Base-by-base conservation (phyloP, 129 eudicot genomes). In the Pulicaria dysenterica region DNA sequence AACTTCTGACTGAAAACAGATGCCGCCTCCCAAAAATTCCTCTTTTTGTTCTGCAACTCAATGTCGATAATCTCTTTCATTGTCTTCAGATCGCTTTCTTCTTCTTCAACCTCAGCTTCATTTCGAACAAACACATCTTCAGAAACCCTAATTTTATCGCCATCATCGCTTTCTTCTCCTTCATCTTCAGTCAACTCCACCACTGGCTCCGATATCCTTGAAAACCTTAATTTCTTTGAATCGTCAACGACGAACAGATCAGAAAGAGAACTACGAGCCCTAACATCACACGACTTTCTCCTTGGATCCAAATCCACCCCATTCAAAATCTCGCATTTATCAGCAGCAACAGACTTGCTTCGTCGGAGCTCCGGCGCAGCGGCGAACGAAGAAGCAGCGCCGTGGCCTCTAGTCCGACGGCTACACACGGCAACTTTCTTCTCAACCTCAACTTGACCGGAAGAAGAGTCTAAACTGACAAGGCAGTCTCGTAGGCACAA, bases 401-500 rank as follows among this genome's bases (percentile, higher is more conserved):
- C 70, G 62, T 61, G 62, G 50, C 70, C 71, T 73, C 61, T 73
- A 15, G 54, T 73, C 69, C 71, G 61, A 24, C 71, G 77, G 38
- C 73, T 78, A 55, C 49, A 6, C 4, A 36, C 77, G n/a, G 14
- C 43, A 7, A 12, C 31, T 24, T 24, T 19, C 40, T 77, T 77
- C 46, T 58, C 70, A 38, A n/a, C 55, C 57, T 57, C 75, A 41
- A 47, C 34, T 63, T 75, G 42, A 48, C 58, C 58, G 16, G 70
- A 19, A 58, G 76, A 42, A 12, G 86, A 73, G 58, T 83, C 86
- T 46, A 90, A 83, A 54, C 95, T 91, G 54, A 92, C 81, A 75
- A 93, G 95, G 38, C 98, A 96, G 39, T 93, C 96, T 8, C 83
- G 93, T 53, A 94, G 73, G 73, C 99, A 94, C 10, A 91, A 80